Conservation (phyloP, 2,329 filamentous ascomycete species). For the Ophiostoma angusticollis region DNA sequence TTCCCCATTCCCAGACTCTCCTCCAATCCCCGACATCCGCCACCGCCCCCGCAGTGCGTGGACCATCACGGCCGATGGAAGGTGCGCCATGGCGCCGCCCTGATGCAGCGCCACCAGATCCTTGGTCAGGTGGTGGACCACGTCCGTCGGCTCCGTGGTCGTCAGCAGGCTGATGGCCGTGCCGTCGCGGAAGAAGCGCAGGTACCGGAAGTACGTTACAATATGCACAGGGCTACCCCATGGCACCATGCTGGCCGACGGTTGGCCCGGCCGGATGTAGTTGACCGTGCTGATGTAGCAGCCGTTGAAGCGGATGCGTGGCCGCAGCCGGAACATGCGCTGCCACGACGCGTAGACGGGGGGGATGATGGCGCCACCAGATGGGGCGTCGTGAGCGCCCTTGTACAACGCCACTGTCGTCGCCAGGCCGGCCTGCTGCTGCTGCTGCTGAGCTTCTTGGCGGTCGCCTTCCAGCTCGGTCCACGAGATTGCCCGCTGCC, state of each 20-base stretch:
- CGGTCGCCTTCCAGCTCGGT: slow-evolving; percentile 28
- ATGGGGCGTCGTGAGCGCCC: slow-evolving; percentile 13
- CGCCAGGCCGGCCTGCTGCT: slow-evolving; percentile 19
- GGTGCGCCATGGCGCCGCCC: slow-evolving; percentile 24
- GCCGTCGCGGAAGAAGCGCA: slow-evolving; percentile 89
- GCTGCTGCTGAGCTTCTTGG: slow-evolving; percentile 12
- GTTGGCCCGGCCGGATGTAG: slow-evolving; percentile 73
- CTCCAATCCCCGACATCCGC: slow-evolving; percentile 29
- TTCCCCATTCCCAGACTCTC: slow-evolving; percentile 12
- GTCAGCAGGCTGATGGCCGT: slow-evolving; percentile 69
- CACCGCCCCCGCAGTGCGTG: slow-evolving; percentile 49
- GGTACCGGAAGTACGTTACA: slow-evolving; percentile 94
- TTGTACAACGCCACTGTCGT: slow-evolving; percentile 30
- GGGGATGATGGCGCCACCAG: not conserved
- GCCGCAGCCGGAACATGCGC: slow-evolving; percentile 66
- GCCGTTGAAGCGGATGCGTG: slow-evolving; percentile 84
- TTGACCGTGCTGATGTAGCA: slow-evolving; percentile 96
- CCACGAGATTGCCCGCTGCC: slow-evolving; percentile 48
- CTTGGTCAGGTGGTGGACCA: slow-evolving; percentile 70
- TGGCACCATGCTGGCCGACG: slow-evolving; percentile 54
- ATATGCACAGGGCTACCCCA: slow-evolving; percentile 83
- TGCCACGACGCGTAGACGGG: slow-evolving; percentile 37
- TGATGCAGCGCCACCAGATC: slow-evolving; percentile 46
- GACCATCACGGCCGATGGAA: slow-evolving; percentile 48
- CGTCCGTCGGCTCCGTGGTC: slow-evolving; percentile 69